Evolutionary conservation across 257 asterid genomes (phyloP).

Genomic region (Parsonsia alboflavescens): DNA sequence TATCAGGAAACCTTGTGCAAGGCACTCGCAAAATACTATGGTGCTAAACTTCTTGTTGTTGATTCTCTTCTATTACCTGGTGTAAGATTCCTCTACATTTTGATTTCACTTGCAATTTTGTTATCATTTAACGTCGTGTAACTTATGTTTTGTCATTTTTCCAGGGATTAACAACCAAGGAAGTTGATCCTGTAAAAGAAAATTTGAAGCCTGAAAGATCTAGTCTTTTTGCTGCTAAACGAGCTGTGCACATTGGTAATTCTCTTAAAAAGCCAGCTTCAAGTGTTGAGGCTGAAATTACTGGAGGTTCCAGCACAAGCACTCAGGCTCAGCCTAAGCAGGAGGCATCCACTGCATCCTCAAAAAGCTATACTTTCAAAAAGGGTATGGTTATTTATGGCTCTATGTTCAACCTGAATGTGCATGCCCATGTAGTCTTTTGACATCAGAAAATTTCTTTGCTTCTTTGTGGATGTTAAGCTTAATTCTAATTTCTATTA

Average conservation of each 20-base stretch:
- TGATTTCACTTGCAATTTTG: not conserved
- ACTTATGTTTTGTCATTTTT: slow-evolving; percentile 6
- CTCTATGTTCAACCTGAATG: not conserved
- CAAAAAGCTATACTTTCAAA: slow-evolving; percentile 57
- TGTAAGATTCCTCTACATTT: slow-evolving; percentile 41
- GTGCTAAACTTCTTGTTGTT: slow-evolving; percentile 58
- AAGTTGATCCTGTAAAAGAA: slow-evolving; percentile 58
- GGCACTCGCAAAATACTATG: slow-evolving; percentile 68
- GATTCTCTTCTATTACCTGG: slow-evolving; percentile 65
- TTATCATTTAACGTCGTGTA: not conserved
- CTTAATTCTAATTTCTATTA: not conserved
- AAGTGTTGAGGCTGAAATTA: slow-evolving; percentile 76
- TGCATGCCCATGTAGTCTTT: not conserved
- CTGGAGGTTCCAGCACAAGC: slow-evolving; percentile 53
- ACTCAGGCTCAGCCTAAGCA: slow-evolving; percentile 69
- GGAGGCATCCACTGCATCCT: slow-evolving; percentile 83
- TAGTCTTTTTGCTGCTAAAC: slow-evolving; percentile 47
- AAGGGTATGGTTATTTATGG: slow-evolving; percentile 39
- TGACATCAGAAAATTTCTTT: not conserved
- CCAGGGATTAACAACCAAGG: slow-evolving; percentile 64
- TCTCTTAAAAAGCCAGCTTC: slow-evolving; percentile 70
- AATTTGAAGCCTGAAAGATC: slow-evolving; percentile 63
- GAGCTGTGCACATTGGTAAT: slow-evolving; percentile 40
- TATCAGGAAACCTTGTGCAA: slow-evolving; percentile 73
- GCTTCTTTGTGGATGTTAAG: no score